Evolutionary conservation across 495 filamentous ascomycete genomes (phyloP), one percentile per base, ranked within the genome.

Genomic region (Hypoxylon intermedium): DNA sequence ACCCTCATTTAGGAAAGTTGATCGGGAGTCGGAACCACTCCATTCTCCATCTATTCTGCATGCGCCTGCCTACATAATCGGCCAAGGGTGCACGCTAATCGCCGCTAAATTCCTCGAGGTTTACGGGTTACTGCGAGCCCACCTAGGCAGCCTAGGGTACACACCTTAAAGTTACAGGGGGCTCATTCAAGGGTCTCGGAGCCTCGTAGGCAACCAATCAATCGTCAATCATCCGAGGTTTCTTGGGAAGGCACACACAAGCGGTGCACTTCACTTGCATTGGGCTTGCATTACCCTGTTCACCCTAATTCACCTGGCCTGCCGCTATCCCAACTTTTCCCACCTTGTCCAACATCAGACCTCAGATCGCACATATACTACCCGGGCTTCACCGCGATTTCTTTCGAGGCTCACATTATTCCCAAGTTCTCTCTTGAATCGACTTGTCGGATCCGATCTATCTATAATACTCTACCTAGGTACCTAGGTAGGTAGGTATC

Each of bases 181-280:
- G 45, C 46, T 51, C 30, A 1, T 44, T 24, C 55, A 55, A 55
- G 61, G 61, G 44, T 58, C 41, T 54, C 40, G 6, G 34, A 42
- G 55, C 31, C 38, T 65, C 34, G 13, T 45, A 59, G 44, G 45
- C 60, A 54, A 34, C 61, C 61, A 59, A 65, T 65, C 61, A 59
- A 54, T 50, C 40, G 23, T 4, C 34, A 59, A 54, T 50, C 40
- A 18, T 4, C 34, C 24, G 55, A 59, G 15, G 6, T 40, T 41
- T 23, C 40, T 45, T 51, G 54, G 61, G 61, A 55, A 55, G 38
- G 43, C 38, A 58, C 55, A 58, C 55, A 59, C 50, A 51, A 65
- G 46, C 61, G 61, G 61, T 41, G 55, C 55, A 42, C 49, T 65
- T 65, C 55, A 42, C 49, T 65, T 65, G 61, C 61, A 64, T 65